Percentiles rank a stretch among this genome's conserved stretches.
Evolutionary conservation across 306 rosid genomes (phyloP).

Genomic region (Argentina anserina): DNA sequence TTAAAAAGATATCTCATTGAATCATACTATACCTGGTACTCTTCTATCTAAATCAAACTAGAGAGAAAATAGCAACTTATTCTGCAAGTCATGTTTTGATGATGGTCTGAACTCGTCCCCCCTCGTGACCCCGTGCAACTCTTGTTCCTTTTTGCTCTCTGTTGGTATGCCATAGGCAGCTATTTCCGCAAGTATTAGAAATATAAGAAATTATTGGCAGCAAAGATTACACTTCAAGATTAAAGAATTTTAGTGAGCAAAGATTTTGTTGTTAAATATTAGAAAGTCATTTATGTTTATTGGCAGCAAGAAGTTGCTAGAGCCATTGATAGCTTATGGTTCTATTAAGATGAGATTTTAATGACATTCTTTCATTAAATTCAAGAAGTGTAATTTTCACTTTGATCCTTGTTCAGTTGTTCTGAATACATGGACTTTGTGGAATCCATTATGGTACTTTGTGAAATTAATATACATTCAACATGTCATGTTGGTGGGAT

Average conservation of each 20-base stretch:
- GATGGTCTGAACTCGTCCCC: not conserved
- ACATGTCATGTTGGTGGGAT: not conserved
- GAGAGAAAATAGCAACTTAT: not conserved
- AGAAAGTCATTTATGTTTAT: not conserved
- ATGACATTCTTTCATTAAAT: not conserved
- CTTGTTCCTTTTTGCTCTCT: not conserved
- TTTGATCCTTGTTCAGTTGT: not conserved
- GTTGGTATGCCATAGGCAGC: slow-evolving; percentile 1
- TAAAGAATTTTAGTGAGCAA: not conserved
- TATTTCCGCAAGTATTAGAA: not conserved
- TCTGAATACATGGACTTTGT: slow-evolving; percentile 10
- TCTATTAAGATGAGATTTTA: not conserved
- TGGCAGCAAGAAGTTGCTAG: not conserved
- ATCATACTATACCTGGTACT: not conserved
- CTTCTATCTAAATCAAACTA: not conserved
- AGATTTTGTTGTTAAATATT: not conserved
- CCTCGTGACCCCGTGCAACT: not conserved
- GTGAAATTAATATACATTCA: not conserved
- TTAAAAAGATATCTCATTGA: slow-evolving; percentile 8
- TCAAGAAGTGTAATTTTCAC: not conserved
- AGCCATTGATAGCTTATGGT: not conserved
- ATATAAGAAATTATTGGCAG: too few relatives aligned
- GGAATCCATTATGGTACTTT: not conserved
- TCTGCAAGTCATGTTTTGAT: not conserved
- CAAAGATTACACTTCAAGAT: too few relatives aligned